A percentile compares a stretch with the other conserved stretches of the same genome.
These are phyloP conservation scores for Phialocephala subalpina DNA, from an alignment of 2,329 filamentous ascomycete genomes.

Conservation along the genomic window DNA sequence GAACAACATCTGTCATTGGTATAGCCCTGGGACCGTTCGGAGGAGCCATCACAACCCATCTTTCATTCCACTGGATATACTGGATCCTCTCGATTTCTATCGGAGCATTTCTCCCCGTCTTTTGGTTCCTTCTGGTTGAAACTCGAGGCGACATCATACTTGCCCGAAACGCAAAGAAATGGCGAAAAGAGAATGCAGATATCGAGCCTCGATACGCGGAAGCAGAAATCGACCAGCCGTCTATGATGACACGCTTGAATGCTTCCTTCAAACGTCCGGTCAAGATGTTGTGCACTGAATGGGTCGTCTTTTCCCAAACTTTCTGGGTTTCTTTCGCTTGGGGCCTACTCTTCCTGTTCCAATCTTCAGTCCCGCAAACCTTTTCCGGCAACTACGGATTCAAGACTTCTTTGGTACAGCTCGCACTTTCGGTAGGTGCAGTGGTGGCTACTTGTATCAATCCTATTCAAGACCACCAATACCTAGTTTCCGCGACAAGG, in stretches of 20 bases:
- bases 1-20: conserved; percentile 80
- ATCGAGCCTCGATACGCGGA: conserved; percentile 12
- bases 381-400: conserved; percentile 69
- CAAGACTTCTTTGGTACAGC: conserved; percentile 49
- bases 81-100: conserved; percentile 49
- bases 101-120: conserved; percentile 50
- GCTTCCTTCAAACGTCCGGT: conserved; percentile 36
- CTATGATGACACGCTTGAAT: conserved; percentile 13
- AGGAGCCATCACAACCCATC: conserved; percentile 31
- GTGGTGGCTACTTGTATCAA: conserved; percentile 22
- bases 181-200: conserved; percentile 22
- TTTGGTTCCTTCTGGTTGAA: conserved; percentile 51
- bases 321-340: conserved; percentile 58
- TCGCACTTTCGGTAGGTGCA: conserved; percentile 21
- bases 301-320: conserved; percentile 70
- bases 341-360: conserved; percentile 26
- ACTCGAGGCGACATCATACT: conserved; percentile 52
- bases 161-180: conserved; percentile 13
- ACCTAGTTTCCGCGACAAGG: conserved; percentile 16
- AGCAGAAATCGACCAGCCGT: conserved; percentile 9
- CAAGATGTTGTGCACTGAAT: conserved; percentile 61
- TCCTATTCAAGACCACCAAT: conserved; percentile 22
- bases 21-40: conserved; percentile 52
- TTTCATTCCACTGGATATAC: conserved; percentile 43
- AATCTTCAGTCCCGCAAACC: conserved; percentile 61